These are phyloP conservation scores for Hordeum vulgare DNA, from an alignment of 176 grass and related monocot genomes.

Conservation along the genomic window DNA sequence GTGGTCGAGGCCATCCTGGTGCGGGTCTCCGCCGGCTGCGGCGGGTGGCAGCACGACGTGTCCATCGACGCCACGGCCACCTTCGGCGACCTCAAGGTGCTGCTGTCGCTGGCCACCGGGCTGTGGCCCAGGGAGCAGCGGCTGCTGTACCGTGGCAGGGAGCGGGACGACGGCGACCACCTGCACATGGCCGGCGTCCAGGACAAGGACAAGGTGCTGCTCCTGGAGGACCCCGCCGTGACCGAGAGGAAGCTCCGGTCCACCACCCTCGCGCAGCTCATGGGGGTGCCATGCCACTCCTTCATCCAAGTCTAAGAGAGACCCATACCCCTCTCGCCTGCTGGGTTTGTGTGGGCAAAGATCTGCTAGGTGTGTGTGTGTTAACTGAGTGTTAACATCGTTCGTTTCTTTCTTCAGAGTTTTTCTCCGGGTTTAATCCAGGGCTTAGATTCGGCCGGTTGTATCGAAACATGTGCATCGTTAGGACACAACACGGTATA, in stretches of 20 bases:
- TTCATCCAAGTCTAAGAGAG: conserved; percentile 52
- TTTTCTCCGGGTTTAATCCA: not conserved
- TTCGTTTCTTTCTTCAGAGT: conserved; percentile 23
- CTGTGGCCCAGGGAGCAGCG: conserved; percentile 83
- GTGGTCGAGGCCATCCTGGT: conserved; percentile 32
- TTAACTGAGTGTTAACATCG: not conserved
- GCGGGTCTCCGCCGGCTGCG: conserved; percentile 36
- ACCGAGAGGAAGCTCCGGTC: conserved; percentile 84
- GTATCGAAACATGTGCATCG: not conserved
- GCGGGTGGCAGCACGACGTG: conserved; percentile 50
- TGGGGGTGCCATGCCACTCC: conserved; percentile 59
- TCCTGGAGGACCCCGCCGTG: conserved; percentile 81
- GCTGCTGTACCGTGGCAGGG: conserved; percentile 79
- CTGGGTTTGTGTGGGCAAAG: not conserved
- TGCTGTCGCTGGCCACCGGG: conserved; percentile 55
- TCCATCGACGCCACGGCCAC: conserved; percentile 70
- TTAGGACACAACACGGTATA: conserved; percentile 3
- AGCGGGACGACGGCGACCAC: conserved; percentile 72
- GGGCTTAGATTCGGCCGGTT: conserved; percentile 6
- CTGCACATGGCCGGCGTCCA: conserved; percentile 86
- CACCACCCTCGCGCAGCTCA: conserved; percentile 62
- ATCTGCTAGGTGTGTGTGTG: conserved; percentile 1
- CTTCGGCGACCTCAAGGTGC: conserved; percentile 74
- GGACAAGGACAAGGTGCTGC: conserved; percentile 85
- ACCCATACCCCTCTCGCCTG: not conserved